phyloP scores from a whole-genome alignment of 176 grass and related monocot species.

The Calamus simplicifolius region DNA sequence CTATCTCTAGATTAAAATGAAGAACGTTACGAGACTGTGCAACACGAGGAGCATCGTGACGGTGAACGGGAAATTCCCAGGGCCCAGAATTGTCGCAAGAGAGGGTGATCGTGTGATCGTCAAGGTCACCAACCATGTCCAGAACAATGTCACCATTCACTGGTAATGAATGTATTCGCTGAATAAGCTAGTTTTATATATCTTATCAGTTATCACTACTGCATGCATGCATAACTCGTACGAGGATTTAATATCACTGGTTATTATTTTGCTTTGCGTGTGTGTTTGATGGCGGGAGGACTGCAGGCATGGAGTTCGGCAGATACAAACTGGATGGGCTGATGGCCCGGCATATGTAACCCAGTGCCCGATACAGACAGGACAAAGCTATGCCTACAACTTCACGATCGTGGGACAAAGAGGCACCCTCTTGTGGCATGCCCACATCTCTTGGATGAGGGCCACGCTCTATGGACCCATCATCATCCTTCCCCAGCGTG shows the following conservation, averaged over 20 bases:
- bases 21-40: slow-evolving; percentile 48
- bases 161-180: slow-evolving; percentile 31
- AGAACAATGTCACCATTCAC: slow-evolving; percentile 56
- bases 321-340: slow-evolving; percentile 53
- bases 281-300: neutral
- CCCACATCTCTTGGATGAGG: slow-evolving; percentile 57
- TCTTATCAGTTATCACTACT: too few species aligned
- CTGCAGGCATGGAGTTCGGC: slow-evolving; percentile 59
- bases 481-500: slow-evolving; percentile 41
- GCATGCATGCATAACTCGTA: too few species aligned
- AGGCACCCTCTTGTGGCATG: slow-evolving; percentile 66
- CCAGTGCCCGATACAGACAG: slow-evolving; percentile 57
- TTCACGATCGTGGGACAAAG: slow-evolving; percentile 50
- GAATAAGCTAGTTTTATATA: too few species aligned
- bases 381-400: slow-evolving; percentile 48
- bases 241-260: too few species aligned
- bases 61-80: slow-evolving; percentile 61
- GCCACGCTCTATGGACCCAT: slow-evolving; percentile 46
- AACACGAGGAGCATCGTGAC: slow-evolving; percentile 50
- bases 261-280: too few species aligned
- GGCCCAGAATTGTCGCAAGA: slow-evolving; percentile 40
- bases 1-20: slow-evolving; percentile 30
- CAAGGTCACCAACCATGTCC: slow-evolving; percentile 52
- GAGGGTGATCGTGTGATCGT: slow-evolving; percentile 54
- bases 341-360: slow-evolving; percentile 66